These are phyloP conservation scores for Alloteropsis angusta DNA, from an alignment of 202 grass and related monocot species.

Conservation along the genomic window DNA sequence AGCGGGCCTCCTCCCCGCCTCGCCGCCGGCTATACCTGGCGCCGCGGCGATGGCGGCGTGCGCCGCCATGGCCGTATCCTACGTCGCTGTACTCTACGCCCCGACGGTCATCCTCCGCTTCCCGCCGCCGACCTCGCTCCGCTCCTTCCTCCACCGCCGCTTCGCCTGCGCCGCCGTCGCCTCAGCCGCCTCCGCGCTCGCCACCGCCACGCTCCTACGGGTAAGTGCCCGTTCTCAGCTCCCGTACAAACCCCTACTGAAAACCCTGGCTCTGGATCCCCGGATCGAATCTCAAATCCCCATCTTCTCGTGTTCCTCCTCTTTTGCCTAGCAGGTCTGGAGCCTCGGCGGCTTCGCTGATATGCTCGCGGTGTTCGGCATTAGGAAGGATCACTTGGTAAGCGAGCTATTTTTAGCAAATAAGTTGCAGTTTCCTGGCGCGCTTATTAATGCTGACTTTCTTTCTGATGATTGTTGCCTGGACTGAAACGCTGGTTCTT, in stretches of 20 bases:
- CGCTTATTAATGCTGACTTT: neutral
- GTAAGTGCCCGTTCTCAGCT: conserved; percentile 27
- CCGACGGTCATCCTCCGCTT: conserved; percentile 61
- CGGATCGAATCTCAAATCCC: neutral
- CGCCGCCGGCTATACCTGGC: conserved; percentile 17
- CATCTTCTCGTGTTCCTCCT: neutral
- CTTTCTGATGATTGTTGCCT: conserved; percentile 4
- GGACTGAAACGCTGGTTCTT: conserved; percentile 18
- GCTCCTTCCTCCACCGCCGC: conserved; percentile 62
- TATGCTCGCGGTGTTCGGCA: conserved; percentile 48
- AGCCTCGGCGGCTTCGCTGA: conserved; percentile 26
- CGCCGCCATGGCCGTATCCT: conserved; percentile 63
- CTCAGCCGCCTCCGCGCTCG: conserved; percentile 44
- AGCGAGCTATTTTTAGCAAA: neutral
- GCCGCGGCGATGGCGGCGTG: conserved; percentile 40
- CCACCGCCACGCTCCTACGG: conserved; percentile 47
- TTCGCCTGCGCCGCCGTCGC: conserved; percentile 69
- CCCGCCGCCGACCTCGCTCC: conserved; percentile 47
- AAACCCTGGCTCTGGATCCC: neutral
- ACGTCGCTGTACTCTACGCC: conserved; percentile 74
- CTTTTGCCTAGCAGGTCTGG: conserved; percentile 32
- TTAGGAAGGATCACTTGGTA: conserved; percentile 63
- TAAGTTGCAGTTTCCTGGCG: neutral
- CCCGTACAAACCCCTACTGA: neutral
- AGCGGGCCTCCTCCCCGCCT: neutral